These are phyloP conservation scores for Abrus pulchellus DNA, from an alignment of 306 rosid species.

Conservation along the genomic window DNA sequence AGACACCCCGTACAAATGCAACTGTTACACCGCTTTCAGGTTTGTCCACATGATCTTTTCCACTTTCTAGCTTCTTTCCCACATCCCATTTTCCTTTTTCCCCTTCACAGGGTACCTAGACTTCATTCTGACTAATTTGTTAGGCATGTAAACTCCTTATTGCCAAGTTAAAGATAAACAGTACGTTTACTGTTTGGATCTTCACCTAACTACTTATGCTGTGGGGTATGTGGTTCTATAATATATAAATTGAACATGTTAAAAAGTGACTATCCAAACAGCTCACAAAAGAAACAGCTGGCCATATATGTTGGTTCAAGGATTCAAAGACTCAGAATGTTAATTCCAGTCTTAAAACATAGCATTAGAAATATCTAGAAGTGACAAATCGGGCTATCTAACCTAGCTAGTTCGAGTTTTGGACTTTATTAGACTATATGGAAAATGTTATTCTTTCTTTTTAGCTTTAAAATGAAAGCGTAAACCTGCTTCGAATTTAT, in stretches of 20 bases:
- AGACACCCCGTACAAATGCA: slow-evolving; percentile 36
- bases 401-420: too few relatives aligned
- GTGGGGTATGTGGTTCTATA: slow-evolving; percentile 30
- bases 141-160: background rate
- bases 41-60: slow-evolving; percentile 43
- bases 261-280: slow-evolving; percentile 5
- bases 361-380: too few relatives aligned
- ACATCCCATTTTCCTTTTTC: slow-evolving; percentile 23
- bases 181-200: slow-evolving; percentile 4
- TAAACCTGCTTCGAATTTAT: too few relatives aligned
- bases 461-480: too few relatives aligned
- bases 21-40: slow-evolving; percentile 43
- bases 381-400: too few relatives aligned
- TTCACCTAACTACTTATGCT: slow-evolving; percentile 11
- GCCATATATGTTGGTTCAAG: background rate
- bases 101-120: slow-evolving; percentile 2
- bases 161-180: slow-evolving; percentile 20
- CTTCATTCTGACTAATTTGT: slow-evolving; percentile 6
- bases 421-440: too few relatives aligned
- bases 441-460: too few relatives aligned
- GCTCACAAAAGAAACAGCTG: slow-evolving; percentile 16
- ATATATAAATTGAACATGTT: slow-evolving; percentile 11
- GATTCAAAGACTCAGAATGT: background rate
- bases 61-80: slow-evolving; percentile 39
- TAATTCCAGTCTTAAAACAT: background rate